These are phyloP conservation scores for Umbelopsis isabellina DNA, from an alignment of 192 early-diverging fungal species.

Conservation along the genomic window DNA sequence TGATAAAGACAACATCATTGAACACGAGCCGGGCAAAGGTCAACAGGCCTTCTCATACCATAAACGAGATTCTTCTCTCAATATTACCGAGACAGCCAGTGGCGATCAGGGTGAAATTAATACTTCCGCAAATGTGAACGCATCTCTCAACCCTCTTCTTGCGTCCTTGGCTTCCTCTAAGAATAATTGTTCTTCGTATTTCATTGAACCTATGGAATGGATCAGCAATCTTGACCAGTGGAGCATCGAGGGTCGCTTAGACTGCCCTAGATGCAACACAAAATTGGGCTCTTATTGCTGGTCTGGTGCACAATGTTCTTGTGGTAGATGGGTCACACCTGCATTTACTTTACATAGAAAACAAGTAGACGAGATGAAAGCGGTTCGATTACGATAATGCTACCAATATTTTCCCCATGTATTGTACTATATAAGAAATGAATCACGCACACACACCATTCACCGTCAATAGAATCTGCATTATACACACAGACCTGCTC, in stretches of 20 bases:
- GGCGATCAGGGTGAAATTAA: conserved; percentile 2
- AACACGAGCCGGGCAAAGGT: conserved; percentile 71
- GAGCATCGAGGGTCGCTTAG: conserved; percentile 66
- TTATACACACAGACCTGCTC: not conserved
- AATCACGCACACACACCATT: not conserved
- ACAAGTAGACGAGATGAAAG: conserved; percentile 65
- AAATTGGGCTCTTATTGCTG: conserved; percentile 84
- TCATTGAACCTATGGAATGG: conserved; percentile 87
- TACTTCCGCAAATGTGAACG: conserved; percentile 7
- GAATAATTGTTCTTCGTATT: conserved; percentile 71
- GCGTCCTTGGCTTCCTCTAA: conserved; percentile 35
- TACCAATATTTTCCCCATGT: not conserved
- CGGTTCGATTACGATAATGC: conserved; percentile 8
- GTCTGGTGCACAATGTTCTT: conserved; percentile 81
- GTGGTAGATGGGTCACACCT: conserved; percentile 81
- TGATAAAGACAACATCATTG: conserved; percentile 63
- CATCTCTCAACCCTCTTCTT: conserved; percentile 32
- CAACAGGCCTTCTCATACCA: conserved; percentile 74
- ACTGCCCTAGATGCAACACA: conserved; percentile 77
- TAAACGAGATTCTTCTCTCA: conserved; percentile 63
- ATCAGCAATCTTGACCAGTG: conserved; percentile 65
- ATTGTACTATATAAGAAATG: not conserved
- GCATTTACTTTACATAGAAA: conserved; percentile 78
- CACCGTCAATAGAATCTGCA: not conserved
- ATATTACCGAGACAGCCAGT: conserved; percentile 34